These are phyloP conservation scores for Aurantiochytrium sp. DNA, from an alignment of 108 stramenopile genomes.

Conservation along the genomic window DNA sequence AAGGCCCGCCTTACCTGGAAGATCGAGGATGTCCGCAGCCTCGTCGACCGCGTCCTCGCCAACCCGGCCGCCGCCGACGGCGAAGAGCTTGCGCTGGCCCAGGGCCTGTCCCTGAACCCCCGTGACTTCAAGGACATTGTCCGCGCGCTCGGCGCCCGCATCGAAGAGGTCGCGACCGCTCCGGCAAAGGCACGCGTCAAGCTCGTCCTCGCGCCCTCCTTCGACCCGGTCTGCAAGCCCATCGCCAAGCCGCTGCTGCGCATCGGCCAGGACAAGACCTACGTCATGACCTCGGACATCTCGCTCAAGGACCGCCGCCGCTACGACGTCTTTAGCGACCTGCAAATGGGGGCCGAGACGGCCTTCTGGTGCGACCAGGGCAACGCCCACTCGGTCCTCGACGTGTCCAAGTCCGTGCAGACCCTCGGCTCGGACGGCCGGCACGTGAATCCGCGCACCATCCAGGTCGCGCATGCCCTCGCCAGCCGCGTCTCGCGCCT, in stretches of 20 bases:
- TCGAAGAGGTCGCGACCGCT: neutral
- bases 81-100: neutral
- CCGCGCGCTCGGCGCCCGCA: neutral
- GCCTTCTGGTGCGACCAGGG: constrained; percentile 18
- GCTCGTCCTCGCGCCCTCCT: constrained; percentile 7
- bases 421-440: neutral
- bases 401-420: neutral
- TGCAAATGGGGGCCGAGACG: neutral
- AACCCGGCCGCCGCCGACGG: neutral
- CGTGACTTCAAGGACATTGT: neutral
- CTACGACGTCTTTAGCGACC: neutral
- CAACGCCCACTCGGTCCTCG: neutral
- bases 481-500: neutral
- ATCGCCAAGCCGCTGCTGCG: constrained; percentile 72
- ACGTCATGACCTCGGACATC: constrained; percentile 17
- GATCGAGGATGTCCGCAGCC: too few relatives aligned
- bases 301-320: neutral
- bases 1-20: too few relatives aligned
- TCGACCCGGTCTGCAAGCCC: constrained; percentile 74
- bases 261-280: neutral
- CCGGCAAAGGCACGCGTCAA: neutral
- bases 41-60: too few relatives aligned
- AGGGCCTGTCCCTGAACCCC: neutral
- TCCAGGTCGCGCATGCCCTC: constrained; percentile 23
- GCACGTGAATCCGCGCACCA: constrained; percentile 1